These are phyloP conservation scores for Globisporangium rhizosaccharum DNA, from an alignment of 352 stramenopile species.

Conservation along the genomic window DNA sequence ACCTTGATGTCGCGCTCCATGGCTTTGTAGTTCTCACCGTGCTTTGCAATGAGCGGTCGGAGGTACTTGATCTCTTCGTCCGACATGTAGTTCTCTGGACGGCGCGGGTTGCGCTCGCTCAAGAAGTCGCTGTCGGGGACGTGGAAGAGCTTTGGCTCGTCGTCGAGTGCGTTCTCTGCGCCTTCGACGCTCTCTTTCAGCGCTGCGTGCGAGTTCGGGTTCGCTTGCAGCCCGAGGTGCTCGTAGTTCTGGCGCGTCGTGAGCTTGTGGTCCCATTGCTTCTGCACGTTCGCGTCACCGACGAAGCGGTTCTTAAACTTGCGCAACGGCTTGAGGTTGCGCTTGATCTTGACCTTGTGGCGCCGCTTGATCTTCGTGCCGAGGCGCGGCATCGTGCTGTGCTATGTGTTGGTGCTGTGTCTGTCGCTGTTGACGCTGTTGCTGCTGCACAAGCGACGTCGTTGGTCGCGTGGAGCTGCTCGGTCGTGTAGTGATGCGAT, in stretches of 20 bases:
- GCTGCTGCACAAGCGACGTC: not conserved
- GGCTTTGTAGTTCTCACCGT: constrained; percentile 66
- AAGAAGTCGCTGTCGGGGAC: constrained; percentile 79
- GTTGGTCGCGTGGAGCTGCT: too few species aligned
- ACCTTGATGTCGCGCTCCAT: constrained; percentile 82
- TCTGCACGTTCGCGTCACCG: constrained; percentile 60
- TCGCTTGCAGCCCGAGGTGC: constrained; percentile 54
- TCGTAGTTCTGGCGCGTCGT: constrained; percentile 81
- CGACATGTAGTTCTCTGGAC: constrained; percentile 71
- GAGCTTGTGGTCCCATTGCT: constrained; percentile 74
- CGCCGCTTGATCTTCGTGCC: constrained; percentile 63
- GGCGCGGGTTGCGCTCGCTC: constrained; percentile 65
- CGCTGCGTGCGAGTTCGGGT: constrained; percentile 58
- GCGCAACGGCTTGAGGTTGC: constrained; percentile 66
- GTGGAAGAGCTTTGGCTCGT: constrained; percentile 55
- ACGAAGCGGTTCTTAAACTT: constrained; percentile 76
- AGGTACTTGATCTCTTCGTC: constrained; percentile 76
- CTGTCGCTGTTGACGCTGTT: not conserved
- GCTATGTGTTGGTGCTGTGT: not conserved
- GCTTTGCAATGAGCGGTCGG: constrained; percentile 60
- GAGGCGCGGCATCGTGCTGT: constrained; percentile 28
- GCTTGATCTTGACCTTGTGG: constrained; percentile 56
- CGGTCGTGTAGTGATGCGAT: not conserved
- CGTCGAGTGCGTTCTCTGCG: constrained; percentile 49
- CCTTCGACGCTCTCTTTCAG: constrained; percentile 40